Base-by-base conservation (phyloP, 2,329 filamentous ascomycete genomes). In the Colletotrichum eremochloae region DNA sequence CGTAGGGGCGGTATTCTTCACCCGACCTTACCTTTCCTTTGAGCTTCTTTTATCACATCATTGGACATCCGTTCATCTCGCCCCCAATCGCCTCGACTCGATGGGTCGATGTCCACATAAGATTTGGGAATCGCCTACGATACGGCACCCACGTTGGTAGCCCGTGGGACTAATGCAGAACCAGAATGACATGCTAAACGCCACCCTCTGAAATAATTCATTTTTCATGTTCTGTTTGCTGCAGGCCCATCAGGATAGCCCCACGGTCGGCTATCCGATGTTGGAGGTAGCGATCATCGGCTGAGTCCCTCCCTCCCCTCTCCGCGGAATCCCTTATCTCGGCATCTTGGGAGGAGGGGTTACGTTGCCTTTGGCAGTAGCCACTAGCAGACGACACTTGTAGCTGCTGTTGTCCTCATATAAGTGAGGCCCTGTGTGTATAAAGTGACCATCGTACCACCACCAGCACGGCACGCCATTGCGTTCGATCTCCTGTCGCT, bases 301-400 rank as follows among this genome's bases (percentile, higher is more conserved):
- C 53, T 55, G 38, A 38, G 44, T 38, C 14, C 14, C 48, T 62
- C 20, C n/a, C 42, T 20, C 9, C 44, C 18, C 20, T 64, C 66
- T 64, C 69, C 58, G 69, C 69, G 60, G 69, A 67, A 61, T 69
- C 60, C 66, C 69, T 72, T 72, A 72, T 72, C 69, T 72, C 2
- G 46, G 60, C 6, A 29, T 9, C 20, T 38, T 1, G 4, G 33
- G 29, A 46, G 42, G 40, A 48, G 60, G 66, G 46, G 56, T 5
- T 20, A 40, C 58, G 53, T 69, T 55, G 69, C 69, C 66, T 60
- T 33, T 46, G n/a, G 53, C 65, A 68, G 5, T 50, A 15, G 40
- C 31, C 15, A 53, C 11, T 20, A 5, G 18, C 2, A 40, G 33
- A 20, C 33, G n/a, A 31, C 18, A 20, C 2, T 20, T 1, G 8